Conservation (phyloP, 345 rosid species). For the Eucalyptus marginata region DNA sequence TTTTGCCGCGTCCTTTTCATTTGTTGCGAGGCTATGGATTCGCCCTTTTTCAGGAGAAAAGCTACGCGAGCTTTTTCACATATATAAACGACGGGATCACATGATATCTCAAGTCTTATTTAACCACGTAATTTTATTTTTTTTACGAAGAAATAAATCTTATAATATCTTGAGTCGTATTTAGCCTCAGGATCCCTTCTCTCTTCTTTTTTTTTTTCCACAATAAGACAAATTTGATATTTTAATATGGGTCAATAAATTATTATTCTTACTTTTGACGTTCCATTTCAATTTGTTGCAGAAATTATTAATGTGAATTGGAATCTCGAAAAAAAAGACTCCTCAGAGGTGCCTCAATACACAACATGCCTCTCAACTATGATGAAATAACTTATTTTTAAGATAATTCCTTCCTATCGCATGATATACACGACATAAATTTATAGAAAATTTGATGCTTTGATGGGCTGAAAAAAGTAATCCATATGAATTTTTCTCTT, state of each 20-base stretch:
- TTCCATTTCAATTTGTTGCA: neutral
- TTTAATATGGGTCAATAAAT: neutral
- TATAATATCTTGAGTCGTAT: neutral
- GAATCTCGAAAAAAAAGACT: fast-evolving
- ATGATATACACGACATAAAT: neutral
- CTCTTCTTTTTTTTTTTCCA: fast-evolving
- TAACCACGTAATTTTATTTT: neutral
- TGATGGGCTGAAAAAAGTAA: neutral
- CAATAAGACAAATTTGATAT: fast-evolving
- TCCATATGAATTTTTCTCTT: neutral
- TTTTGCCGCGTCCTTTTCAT: neutral
- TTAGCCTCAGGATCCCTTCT: neutral
- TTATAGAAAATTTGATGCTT: neutral
- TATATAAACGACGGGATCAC: neutral
- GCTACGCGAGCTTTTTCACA: neutral
- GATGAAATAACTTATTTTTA: neutral
- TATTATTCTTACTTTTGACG: neutral
- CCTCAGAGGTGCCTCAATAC: fast-evolving
- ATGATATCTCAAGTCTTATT: neutral
- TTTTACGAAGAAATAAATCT: fast-evolving
- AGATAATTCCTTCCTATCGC: neutral
- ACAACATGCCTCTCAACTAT: neutral
- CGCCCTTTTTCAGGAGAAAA: neutral
- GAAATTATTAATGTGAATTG: neutral
- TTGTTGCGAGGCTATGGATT: neutral